Evolutionary conservation across 2,329 filamentous ascomycete genomes (phyloP).

Genomic region (Alternaria incomplexa): DNA sequence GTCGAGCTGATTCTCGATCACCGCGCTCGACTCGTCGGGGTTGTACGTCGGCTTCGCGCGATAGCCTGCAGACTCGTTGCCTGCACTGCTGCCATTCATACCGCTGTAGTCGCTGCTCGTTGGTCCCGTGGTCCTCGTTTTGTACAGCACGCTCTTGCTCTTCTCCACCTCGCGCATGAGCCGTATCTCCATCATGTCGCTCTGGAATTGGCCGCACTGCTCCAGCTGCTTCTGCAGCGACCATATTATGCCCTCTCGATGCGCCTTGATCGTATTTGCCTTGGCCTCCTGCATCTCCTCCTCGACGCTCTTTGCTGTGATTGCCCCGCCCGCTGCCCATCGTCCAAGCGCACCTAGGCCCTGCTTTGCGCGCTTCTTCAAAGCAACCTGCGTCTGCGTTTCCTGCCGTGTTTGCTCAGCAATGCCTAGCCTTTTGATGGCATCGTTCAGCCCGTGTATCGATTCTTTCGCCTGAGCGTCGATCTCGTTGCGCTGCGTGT

Average conservation of each 20-base stretch:
- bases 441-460: constrained; percentile 81
- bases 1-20: constrained; percentile 68
- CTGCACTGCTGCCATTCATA: constrained; percentile 22
- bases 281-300: constrained; percentile 75
- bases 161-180: constrained; percentile 86
- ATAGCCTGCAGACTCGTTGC: constrained; percentile 27
- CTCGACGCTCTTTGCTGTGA: constrained; percentile 64
- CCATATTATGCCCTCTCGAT: constrained; percentile 84
- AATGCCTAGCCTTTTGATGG: constrained; percentile 79
- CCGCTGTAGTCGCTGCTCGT: constrained; percentile 25
- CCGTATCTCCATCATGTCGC: constrained; percentile 90
- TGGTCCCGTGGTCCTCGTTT: constrained; percentile 56
- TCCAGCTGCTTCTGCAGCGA: constrained; percentile 78
- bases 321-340: constrained; percentile 66
- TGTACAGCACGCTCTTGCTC: constrained; percentile 83
- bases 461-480: constrained; percentile 86
- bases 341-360: constrained; percentile 72
- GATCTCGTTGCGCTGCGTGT: constrained; percentile 82
- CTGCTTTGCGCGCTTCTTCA: constrained; percentile 69
- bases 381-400: constrained; percentile 72
- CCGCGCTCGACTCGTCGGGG: constrained; percentile 32
- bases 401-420: constrained; percentile 83
- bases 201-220: constrained; percentile 77
- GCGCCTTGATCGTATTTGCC: constrained; percentile 68
- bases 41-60: constrained; percentile 29